Base-by-base conservation (phyloP, 2,329 filamentous ascomycete species). In the Domatiomyces catenatus region DNA sequence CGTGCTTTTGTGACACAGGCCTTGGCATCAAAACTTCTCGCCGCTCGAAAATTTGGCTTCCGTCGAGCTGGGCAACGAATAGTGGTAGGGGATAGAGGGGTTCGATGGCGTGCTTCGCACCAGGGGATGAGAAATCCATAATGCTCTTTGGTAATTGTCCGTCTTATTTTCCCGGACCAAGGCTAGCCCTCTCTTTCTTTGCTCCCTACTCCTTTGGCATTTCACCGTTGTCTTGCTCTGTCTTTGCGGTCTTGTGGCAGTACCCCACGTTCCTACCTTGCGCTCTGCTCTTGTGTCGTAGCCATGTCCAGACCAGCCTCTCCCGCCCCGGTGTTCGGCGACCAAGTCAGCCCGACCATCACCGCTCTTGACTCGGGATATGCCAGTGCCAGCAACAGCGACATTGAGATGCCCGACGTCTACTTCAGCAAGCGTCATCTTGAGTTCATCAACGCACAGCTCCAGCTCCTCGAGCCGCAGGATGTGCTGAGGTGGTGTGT, bases 401-500 rank as follows among this genome's bases (percentile, higher is more conserved):
- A 76, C 44, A 71, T 73, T 48, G 72, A 72, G 57, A 74, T 90
- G 18, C 84, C 89, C 12, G 79, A 86, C 54, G 76, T 96, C 61
- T 80, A 83, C 67, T 87, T 98, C 72, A 90, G 86, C 58, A 84
- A 84, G 66, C 78, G 83, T 56, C 90, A 98, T 67, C 75, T 96
- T 59, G 83, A 86, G 62, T 90, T 90, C 68, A 76, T 98, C 66
- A 98, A 98, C 75, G 71, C 80, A 57, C 87, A 94, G 68, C 73
- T 98, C 60, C 85, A 92, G 67, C 78, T 82, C 63, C 84, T 96
- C 67, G 80, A 89, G 64, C 86, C 92, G 54, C 75, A 90, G 69
- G 90, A 95, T 58, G 84, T 96, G 61, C 78, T 98, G 54, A 83
- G 81, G 70, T 95, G 94, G 84, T 87, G 83, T 75, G 84, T 90